Base-by-base conservation (phyloP, 345 rosid species). In the Linum usitatissimum region DNA sequence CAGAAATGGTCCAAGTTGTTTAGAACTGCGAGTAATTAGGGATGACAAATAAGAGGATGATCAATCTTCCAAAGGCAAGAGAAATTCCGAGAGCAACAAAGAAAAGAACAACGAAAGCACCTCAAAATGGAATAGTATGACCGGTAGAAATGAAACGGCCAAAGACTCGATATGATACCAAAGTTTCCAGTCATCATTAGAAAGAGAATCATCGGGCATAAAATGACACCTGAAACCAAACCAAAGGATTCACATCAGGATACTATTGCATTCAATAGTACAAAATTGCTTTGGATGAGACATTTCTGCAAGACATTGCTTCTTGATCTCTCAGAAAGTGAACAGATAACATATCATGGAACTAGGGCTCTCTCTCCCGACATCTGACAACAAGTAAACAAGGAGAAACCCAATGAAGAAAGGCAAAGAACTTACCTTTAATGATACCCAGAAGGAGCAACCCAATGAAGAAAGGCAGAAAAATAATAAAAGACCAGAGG, bases 391-490 rank as follows among this genome's bases (percentile, higher is more conserved):
- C 8, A 34, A 34, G 59, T 38, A 63, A 62, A 45, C 28, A 38
- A 13, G 71, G 53, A 12, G 15, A 2, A 45, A 10, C 51, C 51
- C 7, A 23, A 23, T 13, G 13, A 45, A 10, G 8, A 6, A 6
- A 40, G 48, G 13, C 2, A 36, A 28, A 63, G 18, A 0, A 53
- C 34, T 49, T 60, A 84, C 99, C 99, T 79, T 93, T 90, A 60
- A 78, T 65, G 59, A 71, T 61, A 59, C 97, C 99, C 23, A 93
- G 83, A 68, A 90, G 65, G 31, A 93, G 81, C 53, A 93, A 80
- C 0, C 90, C 96, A 58, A 64, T 57, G 82, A 93, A 93, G 80
- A 73, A 86, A 73, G 99, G 99, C 12, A 93, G 78, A 69, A 93
- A 93, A 69, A 80, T 64, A 53, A 86, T 66, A 36, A 93, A 87